These are phyloP conservation scores for Trichoderma pleuroti DNA, from an alignment of 2,329 filamentous ascomycete genomes.

Conservation along the genomic window DNA sequence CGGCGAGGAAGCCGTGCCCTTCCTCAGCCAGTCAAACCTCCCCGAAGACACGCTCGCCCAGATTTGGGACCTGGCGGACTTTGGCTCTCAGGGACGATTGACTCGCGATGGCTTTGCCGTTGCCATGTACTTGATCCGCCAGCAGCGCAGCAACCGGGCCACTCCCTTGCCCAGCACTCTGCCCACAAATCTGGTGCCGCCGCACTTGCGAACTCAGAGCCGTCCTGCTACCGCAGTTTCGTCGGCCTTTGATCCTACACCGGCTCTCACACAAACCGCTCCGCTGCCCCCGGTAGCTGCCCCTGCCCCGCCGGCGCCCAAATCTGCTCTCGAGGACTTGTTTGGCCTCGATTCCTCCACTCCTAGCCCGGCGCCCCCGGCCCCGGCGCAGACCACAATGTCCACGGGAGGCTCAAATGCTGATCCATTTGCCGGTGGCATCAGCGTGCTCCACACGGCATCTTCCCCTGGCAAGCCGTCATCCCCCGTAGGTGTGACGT, in stretches of 20 bases:
- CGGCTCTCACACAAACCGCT: constrained; percentile 25
- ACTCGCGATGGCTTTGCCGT: constrained; percentile 91
- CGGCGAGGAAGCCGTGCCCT: constrained; percentile 89
- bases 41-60: constrained; percentile 86
- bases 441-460: constrained; percentile 45
- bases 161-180: constrained; percentile 68
- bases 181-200: constrained; percentile 78
- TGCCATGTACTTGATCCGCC: constrained; percentile 93
- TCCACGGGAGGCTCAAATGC: constrained; percentile 70
- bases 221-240: constrained; percentile 46
- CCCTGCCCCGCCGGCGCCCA: constrained; percentile 48
- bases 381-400: constrained; percentile 58
- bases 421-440: constrained; percentile 60
- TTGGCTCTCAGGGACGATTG: constrained; percentile 82
- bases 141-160: constrained; percentile 70
- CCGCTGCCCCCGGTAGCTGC: background rate
- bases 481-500: constrained; percentile 50
- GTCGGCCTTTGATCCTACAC: constrained; percentile 51
- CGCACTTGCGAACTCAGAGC: constrained; percentile 69
- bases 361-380: constrained; percentile 46
- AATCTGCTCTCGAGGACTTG: constrained; percentile 86
- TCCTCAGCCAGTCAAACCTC: constrained; percentile 88
- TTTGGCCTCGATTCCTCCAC: constrained; percentile 79
- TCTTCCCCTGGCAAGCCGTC: constrained; percentile 49
- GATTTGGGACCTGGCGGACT: constrained; percentile 96